Evolutionary conservation across 805 yeast genomes (phyloP).

Genomic region (Sungouiella thailandica): DNA sequence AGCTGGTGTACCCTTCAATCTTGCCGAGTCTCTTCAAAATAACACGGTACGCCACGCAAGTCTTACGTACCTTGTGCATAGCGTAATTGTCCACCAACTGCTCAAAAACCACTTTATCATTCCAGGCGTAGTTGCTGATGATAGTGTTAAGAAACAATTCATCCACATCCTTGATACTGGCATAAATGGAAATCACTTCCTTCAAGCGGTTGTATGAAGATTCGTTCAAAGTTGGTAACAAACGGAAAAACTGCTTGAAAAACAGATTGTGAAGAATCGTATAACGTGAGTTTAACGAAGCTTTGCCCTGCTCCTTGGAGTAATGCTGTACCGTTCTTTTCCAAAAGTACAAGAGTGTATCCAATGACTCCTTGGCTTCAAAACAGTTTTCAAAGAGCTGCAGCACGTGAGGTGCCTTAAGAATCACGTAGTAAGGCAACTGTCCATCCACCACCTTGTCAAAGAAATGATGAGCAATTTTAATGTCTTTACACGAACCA

Average conservation of each 20-base stretch:
- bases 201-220: slow-evolving; percentile 57
- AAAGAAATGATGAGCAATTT: slow-evolving; percentile 68
- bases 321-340: slow-evolving; percentile 53
- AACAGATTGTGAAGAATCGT: slow-evolving; percentile 67
- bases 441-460: slow-evolving; percentile 64
- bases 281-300: slow-evolving; percentile 62
- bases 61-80: slow-evolving; percentile 50
- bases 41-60: slow-evolving; percentile 70
- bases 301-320: slow-evolving; percentile 28
- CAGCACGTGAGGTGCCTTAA: slow-evolving; percentile 71
- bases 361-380: slow-evolving; percentile 52
- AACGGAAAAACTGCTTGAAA: slow-evolving; percentile 61
- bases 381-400: slow-evolving; percentile 59
- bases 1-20: slow-evolving; percentile 44
- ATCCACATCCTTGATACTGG: slow-evolving; percentile 55
- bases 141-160: slow-evolving; percentile 80
- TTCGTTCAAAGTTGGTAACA: slow-evolving; percentile 45
- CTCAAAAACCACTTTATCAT: slow-evolving; percentile 57
- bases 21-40: slow-evolving; percentile 68
- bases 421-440: slow-evolving; percentile 66
- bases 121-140: slow-evolving; percentile 65
- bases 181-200: slow-evolving; percentile 51
- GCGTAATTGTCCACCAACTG: slow-evolving; percentile 58
- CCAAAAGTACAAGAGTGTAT: slow-evolving; percentile 60
- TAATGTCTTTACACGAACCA: slow-evolving; percentile 69